phyloP scores from a whole-genome alignment of 495 filamentous ascomycete species.

The Aspergillus biplanus region DNA sequence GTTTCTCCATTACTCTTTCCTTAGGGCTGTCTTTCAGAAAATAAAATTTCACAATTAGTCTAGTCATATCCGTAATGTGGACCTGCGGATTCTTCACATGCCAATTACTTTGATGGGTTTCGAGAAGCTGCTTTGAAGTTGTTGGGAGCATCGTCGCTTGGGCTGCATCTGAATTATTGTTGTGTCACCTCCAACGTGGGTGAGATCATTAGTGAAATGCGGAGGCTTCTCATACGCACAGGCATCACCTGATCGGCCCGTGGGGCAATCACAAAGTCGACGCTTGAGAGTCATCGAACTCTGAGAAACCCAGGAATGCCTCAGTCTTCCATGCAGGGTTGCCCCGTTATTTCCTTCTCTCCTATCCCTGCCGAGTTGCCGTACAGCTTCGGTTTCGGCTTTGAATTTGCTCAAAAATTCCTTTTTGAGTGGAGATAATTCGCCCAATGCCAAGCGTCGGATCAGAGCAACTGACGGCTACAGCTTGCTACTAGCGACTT shows the following conservation, averaged over 20 bases:
- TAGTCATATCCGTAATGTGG: neutral
- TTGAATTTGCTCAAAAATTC: neutral
- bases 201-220: slow-evolving; percentile 4
- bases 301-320: neutral
- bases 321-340: neutral
- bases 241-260: slow-evolving; percentile 21
- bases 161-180: neutral
- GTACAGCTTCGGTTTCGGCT: neutral
- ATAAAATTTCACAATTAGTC: too few relatives aligned
- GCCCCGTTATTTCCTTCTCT: neutral
- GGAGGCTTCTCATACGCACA: neutral
- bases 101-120: neutral
- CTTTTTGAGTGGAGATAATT: slow-evolving; percentile 1
- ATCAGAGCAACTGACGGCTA: slow-evolving; percentile 6
- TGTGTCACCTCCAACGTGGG: neutral
- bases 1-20: neutral
- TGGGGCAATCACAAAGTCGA: slow-evolving; percentile 4
- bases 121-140: neutral
- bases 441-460: slow-evolving; percentile 1
- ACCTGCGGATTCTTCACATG: neutral
- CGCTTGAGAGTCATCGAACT: neutral
- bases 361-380: slow-evolving; percentile 5
- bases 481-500: neutral
- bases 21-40: neutral
- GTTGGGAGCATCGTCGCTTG: neutral